Percentiles rank a stretch among this genome's conserved stretches.
Evolutionary conservation across 2,329 filamentous ascomycete genomes (phyloP).

Genomic region (Amesomyces nigricolor): DNA sequence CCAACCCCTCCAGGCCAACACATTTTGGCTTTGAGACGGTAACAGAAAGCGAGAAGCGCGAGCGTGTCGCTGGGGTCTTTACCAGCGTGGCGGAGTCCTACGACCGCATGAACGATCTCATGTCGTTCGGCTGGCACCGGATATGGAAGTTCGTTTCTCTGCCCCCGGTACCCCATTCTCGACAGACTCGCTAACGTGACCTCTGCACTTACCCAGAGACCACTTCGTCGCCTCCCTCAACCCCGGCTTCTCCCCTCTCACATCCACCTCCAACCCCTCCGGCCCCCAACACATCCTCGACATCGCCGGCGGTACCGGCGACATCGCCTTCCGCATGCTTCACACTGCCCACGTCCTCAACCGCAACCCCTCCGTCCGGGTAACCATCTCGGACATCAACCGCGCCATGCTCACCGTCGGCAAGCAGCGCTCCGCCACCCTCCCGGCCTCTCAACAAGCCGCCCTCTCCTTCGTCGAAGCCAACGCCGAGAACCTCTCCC

Average conservation of each 20-base stretch:
- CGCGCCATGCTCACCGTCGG: conserved; percentile 89
- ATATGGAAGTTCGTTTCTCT: too few relatives aligned
- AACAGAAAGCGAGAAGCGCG: conserved; percentile 68
- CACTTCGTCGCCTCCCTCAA: conserved; percentile 90
- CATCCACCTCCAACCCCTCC: conserved; percentile 38
- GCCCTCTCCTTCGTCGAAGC: conserved; percentile 75
- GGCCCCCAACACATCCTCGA: conserved; percentile 73
- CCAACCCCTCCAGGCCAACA: conserved; percentile 44
- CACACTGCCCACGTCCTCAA: conserved; percentile 79
- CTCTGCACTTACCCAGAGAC: conserved; percentile 47
- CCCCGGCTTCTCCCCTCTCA: conserved; percentile 59
- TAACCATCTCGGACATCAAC: conserved; percentile 96
- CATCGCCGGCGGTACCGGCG: conserved; percentile 92
- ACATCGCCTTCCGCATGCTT: conserved; percentile 95
- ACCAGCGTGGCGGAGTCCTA: conserved; percentile 91
- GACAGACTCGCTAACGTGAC: not conserved
- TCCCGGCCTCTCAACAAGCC: conserved; percentile 50
- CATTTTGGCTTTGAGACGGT: conserved; percentile 91
- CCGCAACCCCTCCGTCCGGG: conserved; percentile 70
- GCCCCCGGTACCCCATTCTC: too few relatives aligned
- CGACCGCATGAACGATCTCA: conserved; percentile 98
- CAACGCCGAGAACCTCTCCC: conserved; percentile 70
- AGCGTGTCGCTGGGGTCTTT: conserved; percentile 78
- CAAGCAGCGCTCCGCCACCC: conserved; percentile 62
- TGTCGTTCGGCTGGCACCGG: conserved; percentile 95